phyloP scores from a whole-genome alignment of 345 rosid species.

The Cardamine occulta region DNA sequence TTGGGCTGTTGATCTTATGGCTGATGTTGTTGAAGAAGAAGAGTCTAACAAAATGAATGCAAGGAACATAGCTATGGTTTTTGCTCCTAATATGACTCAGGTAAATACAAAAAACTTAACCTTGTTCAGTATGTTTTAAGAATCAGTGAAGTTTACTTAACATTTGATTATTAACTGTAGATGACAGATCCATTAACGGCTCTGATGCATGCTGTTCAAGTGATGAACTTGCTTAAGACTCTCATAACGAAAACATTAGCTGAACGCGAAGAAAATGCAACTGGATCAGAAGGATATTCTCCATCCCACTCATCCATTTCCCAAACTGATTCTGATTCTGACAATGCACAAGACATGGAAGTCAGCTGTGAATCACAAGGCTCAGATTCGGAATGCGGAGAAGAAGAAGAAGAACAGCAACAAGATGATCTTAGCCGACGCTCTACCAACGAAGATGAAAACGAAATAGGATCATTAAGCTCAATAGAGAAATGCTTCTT shows the following conservation, averaged over 20 bases:
- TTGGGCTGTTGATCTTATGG: conserved; percentile 96
- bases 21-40: conserved; percentile 93
- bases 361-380: conserved; percentile 71
- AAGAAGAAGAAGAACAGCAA: conserved; percentile 39
- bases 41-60: conserved; percentile 94
- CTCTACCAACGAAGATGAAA: conserved; percentile 49
- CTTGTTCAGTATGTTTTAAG: not conserved
- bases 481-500: conserved; percentile 76
- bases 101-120: conserved; percentile 39
- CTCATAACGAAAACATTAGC: conserved; percentile 63
- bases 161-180: conserved; percentile 44
- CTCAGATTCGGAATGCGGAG: conserved; percentile 53
- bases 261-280: conserved; percentile 70
- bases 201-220: conserved; percentile 96
- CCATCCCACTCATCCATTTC: conserved; percentile 63
- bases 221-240: conserved; percentile 94
- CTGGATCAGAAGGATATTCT: conserved; percentile 64
- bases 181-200: conserved; percentile 97
- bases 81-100: conserved; percentile 98
- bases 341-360: conserved; percentile 81
- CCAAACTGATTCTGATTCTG: conserved; percentile 63
- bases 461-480: conserved; percentile 56
- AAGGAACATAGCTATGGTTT: conserved; percentile 93
- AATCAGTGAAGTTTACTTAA: not conserved
- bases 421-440: conserved; percentile 42